Evolutionary conservation across 2,329 filamentous ascomycete species (phyloP).

Genomic region (Blastomyces silverae): DNA sequence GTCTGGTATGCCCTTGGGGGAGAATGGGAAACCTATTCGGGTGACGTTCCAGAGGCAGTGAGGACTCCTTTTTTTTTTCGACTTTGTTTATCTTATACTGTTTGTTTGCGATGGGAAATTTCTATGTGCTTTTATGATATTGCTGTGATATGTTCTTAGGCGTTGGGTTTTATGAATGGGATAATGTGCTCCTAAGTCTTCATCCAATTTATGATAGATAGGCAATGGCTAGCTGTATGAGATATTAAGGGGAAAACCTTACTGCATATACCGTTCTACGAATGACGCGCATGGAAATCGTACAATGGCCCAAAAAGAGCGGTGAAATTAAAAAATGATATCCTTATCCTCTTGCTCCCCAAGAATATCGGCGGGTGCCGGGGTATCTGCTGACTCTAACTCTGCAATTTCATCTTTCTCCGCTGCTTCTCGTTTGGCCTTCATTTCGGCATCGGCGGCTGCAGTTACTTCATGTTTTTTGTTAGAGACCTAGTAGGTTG

Average conservation of each 20-base stretch:
- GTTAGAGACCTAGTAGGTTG: slow-evolving; percentile 52
- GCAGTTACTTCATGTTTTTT: slow-evolving; percentile 76
- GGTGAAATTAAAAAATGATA: slow-evolving; percentile 60
- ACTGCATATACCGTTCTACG: background rate
- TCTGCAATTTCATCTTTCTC: slow-evolving; percentile 8
- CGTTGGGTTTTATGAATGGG: slow-evolving; percentile 15
- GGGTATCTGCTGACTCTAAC: slow-evolving; percentile 8
- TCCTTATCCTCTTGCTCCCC: slow-evolving; percentile 68
- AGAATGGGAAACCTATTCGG: slow-evolving; percentile 71
- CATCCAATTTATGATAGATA: slow-evolving; percentile 9
- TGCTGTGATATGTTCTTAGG: slow-evolving; percentile 19
- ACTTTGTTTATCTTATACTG: background rate
- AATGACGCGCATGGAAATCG: background rate
- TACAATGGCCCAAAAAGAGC: slow-evolving; percentile 6
- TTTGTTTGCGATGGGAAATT: slow-evolving; percentile 1
- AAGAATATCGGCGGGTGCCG: slow-evolving; percentile 52
- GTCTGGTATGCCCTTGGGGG: slow-evolving; percentile 71
- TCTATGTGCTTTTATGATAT: slow-evolving; percentile 4
- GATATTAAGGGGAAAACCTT: background rate
- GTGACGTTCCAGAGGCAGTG: slow-evolving; percentile 94
- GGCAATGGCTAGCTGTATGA: background rate
- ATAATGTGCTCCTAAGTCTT: background rate
- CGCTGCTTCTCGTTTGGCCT: slow-evolving; percentile 57
- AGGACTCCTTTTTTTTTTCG: slow-evolving; percentile 21
- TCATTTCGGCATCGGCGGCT: slow-evolving; percentile 65